Conservation (phyloP, 2,329 filamentous ascomycete species). For the Ceratocystis cacaofunesta region DNA sequence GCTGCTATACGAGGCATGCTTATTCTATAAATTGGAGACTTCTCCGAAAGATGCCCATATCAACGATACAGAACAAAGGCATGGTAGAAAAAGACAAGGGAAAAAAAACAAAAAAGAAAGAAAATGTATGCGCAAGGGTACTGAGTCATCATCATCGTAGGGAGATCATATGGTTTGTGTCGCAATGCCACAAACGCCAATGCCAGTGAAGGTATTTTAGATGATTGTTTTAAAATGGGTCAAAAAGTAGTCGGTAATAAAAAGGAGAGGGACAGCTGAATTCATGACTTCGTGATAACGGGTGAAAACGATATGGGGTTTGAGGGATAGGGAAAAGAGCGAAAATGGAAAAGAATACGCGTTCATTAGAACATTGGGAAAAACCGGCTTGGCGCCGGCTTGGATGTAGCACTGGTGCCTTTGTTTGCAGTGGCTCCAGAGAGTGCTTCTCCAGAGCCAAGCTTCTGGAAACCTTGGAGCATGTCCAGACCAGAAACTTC, state of each 20-base stretch:
- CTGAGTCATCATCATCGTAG: slow-evolving; percentile 12
- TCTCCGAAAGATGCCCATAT: not conserved
- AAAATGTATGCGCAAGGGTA: not conserved
- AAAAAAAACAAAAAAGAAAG: not conserved
- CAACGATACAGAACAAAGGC: not conserved
- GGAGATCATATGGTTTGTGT: slow-evolving; percentile 9
- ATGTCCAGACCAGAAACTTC: slow-evolving; percentile 54
- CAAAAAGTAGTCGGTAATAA: slow-evolving; percentile 13
- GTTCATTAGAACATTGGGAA: slow-evolving; percentile 14
- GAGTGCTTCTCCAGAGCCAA: slow-evolving; percentile 35
- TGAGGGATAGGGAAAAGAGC: not conserved
- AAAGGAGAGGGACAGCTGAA: slow-evolving; percentile 12
- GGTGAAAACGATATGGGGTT: slow-evolving; percentile 25
- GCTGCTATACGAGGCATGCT: not conserved
- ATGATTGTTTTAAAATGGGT: slow-evolving; percentile 13
- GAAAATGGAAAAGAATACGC: not conserved
- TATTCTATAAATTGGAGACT: slow-evolving; percentile 6
- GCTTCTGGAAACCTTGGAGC: slow-evolving; percentile 61
- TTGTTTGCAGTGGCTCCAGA: slow-evolving; percentile 23
- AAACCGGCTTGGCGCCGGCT: slow-evolving; percentile 22
- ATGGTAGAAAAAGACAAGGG: not conserved
- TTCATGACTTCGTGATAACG: slow-evolving; percentile 23
- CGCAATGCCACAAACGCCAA: slow-evolving; percentile 4
- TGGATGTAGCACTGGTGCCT: slow-evolving; percentile 22
- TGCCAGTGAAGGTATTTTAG: slow-evolving; percentile 10